Base-by-base conservation (phyloP, 2,329 filamentous ascomycete genomes). In the Fusarium liriodendri region DNA sequence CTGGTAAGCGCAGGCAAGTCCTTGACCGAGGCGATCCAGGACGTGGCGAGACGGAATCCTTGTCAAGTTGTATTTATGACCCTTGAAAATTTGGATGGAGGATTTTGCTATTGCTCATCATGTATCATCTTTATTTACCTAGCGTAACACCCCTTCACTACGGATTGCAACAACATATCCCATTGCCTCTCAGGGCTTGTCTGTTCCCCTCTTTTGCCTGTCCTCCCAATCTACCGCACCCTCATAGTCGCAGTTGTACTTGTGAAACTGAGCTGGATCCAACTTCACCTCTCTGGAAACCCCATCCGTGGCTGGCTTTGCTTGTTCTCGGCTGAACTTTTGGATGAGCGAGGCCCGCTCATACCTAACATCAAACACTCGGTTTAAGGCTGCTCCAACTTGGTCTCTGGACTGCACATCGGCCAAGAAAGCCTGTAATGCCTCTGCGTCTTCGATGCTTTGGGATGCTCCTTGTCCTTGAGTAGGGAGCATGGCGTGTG, bases 311-410 rank as follows among this genome's bases (percentile, higher is more conserved):
- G 69, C 74, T 1, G 74, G 74, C 22, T 62, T 75, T 1, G 74
- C 74, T 40, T 76, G 74, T 13, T 76, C 74, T 3, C 74, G 62
- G 20, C 72, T 77, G 14, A 72, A 76, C 42, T 72, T 77, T 29
- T 77, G 74, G 1, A 77, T 76, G 33, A 77, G 22, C 1, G 59
- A 59, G 5, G 66, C 75, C 5, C 74, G 63, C 6, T 73, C 74
- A 7, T 64, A 63, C 8, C 74, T 63, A 1, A 59, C 70, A 8
- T 64, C 50, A 57, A 72, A 71, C 11, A 61, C 62, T 2, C 69
- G 42, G 13, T 69, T 33, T 13, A 71, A 20, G 22, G 66, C 58
- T 9, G 54, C 32, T n/a, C 27, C 33, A 11, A 71, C 69, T 16
- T 61, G 22, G 3, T 18, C 35, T 18, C 52, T 62, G 7, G 59